These are phyloP conservation scores for Kickxella alabastrina DNA, from an alignment of 192 early-diverging fungal species.

Conservation along the genomic window DNA sequence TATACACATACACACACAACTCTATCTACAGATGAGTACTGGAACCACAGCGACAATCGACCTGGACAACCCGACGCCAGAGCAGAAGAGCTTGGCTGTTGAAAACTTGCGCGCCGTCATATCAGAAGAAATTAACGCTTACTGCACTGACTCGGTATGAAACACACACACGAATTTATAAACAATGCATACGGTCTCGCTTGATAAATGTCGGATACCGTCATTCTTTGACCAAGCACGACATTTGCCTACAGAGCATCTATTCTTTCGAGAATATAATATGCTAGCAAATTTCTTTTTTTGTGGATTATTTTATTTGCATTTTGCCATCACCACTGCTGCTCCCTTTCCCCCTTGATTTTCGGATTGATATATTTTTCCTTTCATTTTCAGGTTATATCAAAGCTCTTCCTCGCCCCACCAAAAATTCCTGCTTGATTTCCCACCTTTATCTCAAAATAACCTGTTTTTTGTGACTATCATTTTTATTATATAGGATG, in stretches of 20 bases:
- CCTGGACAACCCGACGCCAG: constrained; percentile 44
- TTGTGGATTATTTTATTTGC: background rate
- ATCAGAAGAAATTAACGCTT: constrained; percentile 31
- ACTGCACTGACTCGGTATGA: constrained; percentile 44
- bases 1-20: too few species aligned
- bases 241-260: too few species aligned
- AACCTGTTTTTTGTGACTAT: background rate
- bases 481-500: constrained; percentile 36
- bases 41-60: constrained; percentile 23
- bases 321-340: background rate
- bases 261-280: too few species aligned
- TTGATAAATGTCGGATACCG: too few species aligned
- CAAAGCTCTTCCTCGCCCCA: too few species aligned
- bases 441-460: background rate
- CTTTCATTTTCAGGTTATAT: too few species aligned
- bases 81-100: constrained; percentile 30
- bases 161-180: background rate
- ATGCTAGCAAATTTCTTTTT: too few species aligned
- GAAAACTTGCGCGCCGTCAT: constrained; percentile 27
- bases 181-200: too few species aligned
- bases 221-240: too few species aligned
- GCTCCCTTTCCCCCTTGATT: background rate
- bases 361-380: too few species aligned
- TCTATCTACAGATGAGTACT: too few species aligned
- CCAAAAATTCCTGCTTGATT: background rate